phyloP scores from a whole-genome alignment of 1,284 basidiomycete genomes.

The Pterulicium gracile region DNA sequence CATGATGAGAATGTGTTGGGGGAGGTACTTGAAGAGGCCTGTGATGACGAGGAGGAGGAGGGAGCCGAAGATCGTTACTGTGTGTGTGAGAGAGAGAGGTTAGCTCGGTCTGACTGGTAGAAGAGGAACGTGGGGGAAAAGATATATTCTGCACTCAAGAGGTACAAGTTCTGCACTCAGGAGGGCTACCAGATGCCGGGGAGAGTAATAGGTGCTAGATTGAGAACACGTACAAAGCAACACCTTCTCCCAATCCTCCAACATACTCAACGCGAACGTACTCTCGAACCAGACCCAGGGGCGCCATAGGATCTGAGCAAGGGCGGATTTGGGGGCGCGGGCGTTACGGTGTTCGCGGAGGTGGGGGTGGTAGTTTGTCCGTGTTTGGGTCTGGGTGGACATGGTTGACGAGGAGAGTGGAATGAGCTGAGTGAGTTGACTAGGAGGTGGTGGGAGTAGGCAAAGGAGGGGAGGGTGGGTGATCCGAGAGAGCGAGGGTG shows the following conservation, averaged over 20 bases:
- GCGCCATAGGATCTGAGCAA: slow-evolving; percentile 33
- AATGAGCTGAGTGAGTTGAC: too few species aligned
- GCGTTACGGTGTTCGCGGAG: slow-evolving; percentile 14
- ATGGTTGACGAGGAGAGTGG: too few species aligned
- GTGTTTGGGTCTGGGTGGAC: neutral
- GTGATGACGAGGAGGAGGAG: slow-evolving; percentile 21
- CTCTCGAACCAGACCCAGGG: slow-evolving; percentile 38
- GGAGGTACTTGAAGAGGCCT: slow-evolving; percentile 26
- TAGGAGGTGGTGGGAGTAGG: too few species aligned
- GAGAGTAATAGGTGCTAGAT: slow-evolving; percentile 2
- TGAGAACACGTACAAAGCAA: slow-evolving; percentile 30
- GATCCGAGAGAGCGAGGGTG: too few species aligned
- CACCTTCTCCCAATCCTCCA: slow-evolving; percentile 53
- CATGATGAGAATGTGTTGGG: slow-evolving; percentile 26
- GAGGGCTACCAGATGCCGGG: neutral
- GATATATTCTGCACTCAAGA: too few species aligned
- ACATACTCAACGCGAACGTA: slow-evolving; percentile 38
- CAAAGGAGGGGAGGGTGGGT: too few species aligned
- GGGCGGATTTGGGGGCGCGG: slow-evolving; percentile 23
- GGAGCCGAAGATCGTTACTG: slow-evolving; percentile 24
- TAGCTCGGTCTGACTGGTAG: neutral
- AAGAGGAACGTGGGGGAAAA: slow-evolving; percentile 2
- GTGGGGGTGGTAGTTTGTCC: slow-evolving; percentile 3
- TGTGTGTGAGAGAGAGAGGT: slow-evolving; percentile 15
- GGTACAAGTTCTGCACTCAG: too few species aligned